Evolutionary conservation across 371 early-diverging fungal species (phyloP), one percentile per base, ranked within the genome.

Genomic region (Mucor irregularis): DNA sequence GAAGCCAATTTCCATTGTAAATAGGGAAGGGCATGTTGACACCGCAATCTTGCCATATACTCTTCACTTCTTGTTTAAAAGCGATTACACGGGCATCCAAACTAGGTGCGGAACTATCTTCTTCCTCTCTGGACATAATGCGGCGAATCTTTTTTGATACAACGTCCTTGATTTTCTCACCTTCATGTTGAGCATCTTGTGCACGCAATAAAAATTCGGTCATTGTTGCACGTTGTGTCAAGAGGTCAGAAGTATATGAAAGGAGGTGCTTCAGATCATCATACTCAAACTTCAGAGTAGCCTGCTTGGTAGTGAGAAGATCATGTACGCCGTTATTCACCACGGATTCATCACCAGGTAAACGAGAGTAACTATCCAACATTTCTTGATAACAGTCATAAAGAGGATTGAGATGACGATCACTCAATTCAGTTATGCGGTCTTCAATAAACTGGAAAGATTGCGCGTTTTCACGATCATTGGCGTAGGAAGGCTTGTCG

Each of bases 121-220:
- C 43, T 5, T 57, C 64, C 19, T 71, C 66, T 24, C 56, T 56
- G 13, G 63, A 57, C 69, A 72, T 69, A 16, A 68, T 70, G 14
- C 74, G 66, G 9, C 80, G 63, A 14, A 61, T 64, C 17, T 56
- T 46, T 38, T 79, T 79, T 5, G 37, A 44, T 9, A 76, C 49
- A 10, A 25, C 51, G 24, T 79, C 80, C 5, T 67, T 64, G 17
- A 75, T 60, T 42, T 72, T 73, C 26, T 76, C 80, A 2, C 73
- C 76, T 37, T 76, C 73, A 22, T 62, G 70, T 5, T 61, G 64
- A 0, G 65, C 64, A 55, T 79, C 80, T 34, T 72, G 72, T n/a
- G 51, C 66, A 25, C 73, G 69, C 37, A 74, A 40, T 5, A 74
- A 39, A 33, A 75, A 74, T 24, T 79, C 76, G 5, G 66, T 72